Conservation (phyloP, 495 filamentous ascomycete genomes). For the Entonaema liquescens region DNA sequence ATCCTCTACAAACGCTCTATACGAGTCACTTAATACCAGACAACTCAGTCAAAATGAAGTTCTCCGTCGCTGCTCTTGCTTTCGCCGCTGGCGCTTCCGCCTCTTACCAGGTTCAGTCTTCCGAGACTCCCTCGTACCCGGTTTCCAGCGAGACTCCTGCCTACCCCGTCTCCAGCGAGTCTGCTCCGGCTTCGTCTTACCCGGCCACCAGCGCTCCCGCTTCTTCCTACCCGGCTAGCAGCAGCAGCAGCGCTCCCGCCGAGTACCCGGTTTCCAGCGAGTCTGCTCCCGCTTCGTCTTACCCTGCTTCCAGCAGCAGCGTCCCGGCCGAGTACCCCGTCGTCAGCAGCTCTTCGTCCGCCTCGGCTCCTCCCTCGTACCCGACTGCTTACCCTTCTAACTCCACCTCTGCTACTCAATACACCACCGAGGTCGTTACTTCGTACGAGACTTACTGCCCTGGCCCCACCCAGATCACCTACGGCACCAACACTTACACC, state of each 20-base stretch:
- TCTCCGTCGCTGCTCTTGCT: constrained; percentile 67
- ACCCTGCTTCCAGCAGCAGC: not conserved
- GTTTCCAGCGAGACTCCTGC: constrained; percentile 40
- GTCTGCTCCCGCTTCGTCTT: not conserved
- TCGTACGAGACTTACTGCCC: constrained; percentile 89
- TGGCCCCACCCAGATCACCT: constrained; percentile 72
- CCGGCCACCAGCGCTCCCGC: not conserved
- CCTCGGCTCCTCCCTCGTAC: not conserved
- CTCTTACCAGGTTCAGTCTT: constrained; percentile 59
- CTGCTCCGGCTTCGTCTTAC: not conserved
- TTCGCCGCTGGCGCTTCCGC: constrained; percentile 70
- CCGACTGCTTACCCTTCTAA: constrained; percentile 55
- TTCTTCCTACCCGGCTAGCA: not conserved
- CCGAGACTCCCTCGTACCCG: constrained; percentile 12
- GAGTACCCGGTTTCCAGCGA: not conserved
- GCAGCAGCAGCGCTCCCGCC: not conserved
- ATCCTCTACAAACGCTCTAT: constrained; percentile 42
- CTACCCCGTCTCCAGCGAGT: not conserved
- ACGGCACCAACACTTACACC: constrained; percentile 78
- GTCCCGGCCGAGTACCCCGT: not conserved
- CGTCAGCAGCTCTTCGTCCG: not conserved
- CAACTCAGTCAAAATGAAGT: constrained; percentile 83
- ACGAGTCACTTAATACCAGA: constrained; percentile 57
- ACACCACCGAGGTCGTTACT: constrained; percentile 81
- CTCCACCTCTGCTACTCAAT: constrained; percentile 55